Evolutionary conservation across 306 rosid genomes (phyloP).

Genomic region (Comarum palustre): DNA sequence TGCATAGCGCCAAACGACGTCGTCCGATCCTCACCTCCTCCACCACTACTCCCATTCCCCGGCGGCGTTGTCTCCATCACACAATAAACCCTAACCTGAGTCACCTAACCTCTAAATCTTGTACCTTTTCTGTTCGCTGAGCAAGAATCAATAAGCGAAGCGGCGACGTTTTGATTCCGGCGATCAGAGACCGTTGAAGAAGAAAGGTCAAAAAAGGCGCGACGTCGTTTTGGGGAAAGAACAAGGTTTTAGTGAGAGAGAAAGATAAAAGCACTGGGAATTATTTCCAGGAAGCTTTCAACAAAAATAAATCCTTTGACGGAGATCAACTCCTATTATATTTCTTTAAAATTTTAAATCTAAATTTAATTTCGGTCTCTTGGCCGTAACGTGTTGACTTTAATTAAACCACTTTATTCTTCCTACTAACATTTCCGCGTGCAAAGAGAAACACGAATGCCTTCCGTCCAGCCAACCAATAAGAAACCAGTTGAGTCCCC

Average conservation of each 20-base stretch:
- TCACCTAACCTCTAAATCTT: not conserved
- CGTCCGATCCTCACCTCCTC: slow-evolving; percentile 12
- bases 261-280: not conserved
- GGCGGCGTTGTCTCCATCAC: slow-evolving; percentile 9
- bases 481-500: not conserved
- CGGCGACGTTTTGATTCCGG: not conserved
- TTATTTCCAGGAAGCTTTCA: not conserved
- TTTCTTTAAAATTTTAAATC: not conserved
- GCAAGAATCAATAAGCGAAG: not conserved
- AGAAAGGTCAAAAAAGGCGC: slow-evolving; percentile 21
- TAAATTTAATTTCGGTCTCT: not conserved
- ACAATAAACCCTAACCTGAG: slow-evolving; percentile 27
- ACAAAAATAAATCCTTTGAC: not conserved
- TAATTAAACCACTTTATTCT: not conserved
- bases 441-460: not conserved
- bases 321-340: not conserved
- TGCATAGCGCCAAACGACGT: slow-evolving; percentile 33
- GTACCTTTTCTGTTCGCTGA: not conserved
- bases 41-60: not conserved
- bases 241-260: not conserved
- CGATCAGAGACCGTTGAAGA: slow-evolving; percentile 22
- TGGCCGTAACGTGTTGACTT: slow-evolving; percentile 1
- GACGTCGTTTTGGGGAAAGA: not conserved
- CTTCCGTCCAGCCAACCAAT: not conserved
- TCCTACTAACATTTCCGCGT: not conserved